Evolutionary conservation across 345 rosid genomes (phyloP), one percentile per base, ranked within the genome.

Genomic region (Euphorbia lathyris): DNA sequence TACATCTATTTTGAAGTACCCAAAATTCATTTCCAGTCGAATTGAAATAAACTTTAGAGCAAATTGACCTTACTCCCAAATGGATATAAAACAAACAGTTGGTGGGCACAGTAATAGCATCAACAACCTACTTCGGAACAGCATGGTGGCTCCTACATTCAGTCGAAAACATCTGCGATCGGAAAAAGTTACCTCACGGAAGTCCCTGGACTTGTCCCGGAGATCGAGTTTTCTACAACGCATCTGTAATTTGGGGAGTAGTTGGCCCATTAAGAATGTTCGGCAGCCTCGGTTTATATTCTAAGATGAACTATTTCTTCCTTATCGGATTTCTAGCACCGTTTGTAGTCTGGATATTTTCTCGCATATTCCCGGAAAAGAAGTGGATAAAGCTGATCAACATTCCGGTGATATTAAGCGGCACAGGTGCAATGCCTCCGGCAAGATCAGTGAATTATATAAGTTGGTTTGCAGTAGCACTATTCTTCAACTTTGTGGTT

Each of bases 191-290:
- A 65, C 83, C 84, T 0, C 42, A 14, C 27, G 86, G 84, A 69
- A 87, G 86, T 67, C 88, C 84, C 0, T 87, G 87, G 91, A 85
- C 87, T 0, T 87, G 91, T 65, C 83, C 87, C 0, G 68, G 80
- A 25, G 85, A 80, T 5, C 71, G 78, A 27, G 78, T 85, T 23
- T 78, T 74, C 79, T 87, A 81, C 82, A 83, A 82, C 65, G 84
- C 86, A 43, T 87, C 89, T 55, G 63, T 85, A 77, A 83, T 87
- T 13, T 87, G 91, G 91, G 91, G 87, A 1, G 74, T 83, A 23
- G 86, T 85, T 0, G 91, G 86, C 7, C 86, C 86, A 5, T 71
- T 73, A 13, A 47, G 85, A 51, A 79, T 87, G 85, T 85, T 83
- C 42, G 85, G 85, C 11, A 69, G 63, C 34, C 75, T 78, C 0